These are phyloP conservation scores for Pichia heedii DNA, from an alignment of 805 yeast genomes.

Conservation along the genomic window DNA sequence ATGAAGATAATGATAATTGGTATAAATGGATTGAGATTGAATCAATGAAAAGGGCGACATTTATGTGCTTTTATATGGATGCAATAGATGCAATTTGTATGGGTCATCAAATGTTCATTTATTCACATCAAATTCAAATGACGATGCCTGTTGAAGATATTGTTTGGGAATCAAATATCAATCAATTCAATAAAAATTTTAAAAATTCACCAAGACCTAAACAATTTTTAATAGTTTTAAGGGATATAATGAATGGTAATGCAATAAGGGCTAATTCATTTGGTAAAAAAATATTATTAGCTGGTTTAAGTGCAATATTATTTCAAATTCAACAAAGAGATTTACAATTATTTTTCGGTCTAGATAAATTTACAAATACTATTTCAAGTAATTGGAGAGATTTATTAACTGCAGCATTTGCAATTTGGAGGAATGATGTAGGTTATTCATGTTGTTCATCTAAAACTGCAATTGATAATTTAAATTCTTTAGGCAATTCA, in stretches of 20 bases:
- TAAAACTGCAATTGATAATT: constrained; percentile 25
- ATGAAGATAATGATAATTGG: constrained; percentile 29
- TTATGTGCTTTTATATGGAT: constrained; percentile 76
- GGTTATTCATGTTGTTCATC: constrained; percentile 30
- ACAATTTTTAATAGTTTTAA: constrained; percentile 49
- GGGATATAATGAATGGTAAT: constrained; percentile 45
- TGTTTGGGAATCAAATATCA: constrained; percentile 37
- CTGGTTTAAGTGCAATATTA: constrained; percentile 59
- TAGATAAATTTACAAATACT: constrained; percentile 29
- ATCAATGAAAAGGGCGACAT: constrained; percentile 66
- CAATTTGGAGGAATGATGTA: constrained; percentile 53
- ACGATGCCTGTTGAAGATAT: constrained; percentile 56
- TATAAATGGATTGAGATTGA: constrained; percentile 74
- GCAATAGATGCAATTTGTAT: constrained; percentile 69
- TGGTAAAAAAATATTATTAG: constrained; percentile 56
- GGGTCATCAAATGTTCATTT: constrained; percentile 58
- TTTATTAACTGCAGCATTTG: constrained; percentile 56
- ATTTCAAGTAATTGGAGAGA: constrained; percentile 56
- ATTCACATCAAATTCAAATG: constrained; percentile 51
- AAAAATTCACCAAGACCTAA: constrained; percentile 24
- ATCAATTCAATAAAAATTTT: constrained; percentile 15
- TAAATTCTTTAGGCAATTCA: constrained; percentile 20
- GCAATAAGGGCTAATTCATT: constrained; percentile 43
- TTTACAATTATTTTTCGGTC: constrained; percentile 44
- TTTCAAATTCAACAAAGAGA: constrained; percentile 69